Evolutionary conservation across 139 green algal species (phyloP), one percentile per base, ranked within the genome.

Genomic region (Pseudopediastrum boryanum): DNA sequence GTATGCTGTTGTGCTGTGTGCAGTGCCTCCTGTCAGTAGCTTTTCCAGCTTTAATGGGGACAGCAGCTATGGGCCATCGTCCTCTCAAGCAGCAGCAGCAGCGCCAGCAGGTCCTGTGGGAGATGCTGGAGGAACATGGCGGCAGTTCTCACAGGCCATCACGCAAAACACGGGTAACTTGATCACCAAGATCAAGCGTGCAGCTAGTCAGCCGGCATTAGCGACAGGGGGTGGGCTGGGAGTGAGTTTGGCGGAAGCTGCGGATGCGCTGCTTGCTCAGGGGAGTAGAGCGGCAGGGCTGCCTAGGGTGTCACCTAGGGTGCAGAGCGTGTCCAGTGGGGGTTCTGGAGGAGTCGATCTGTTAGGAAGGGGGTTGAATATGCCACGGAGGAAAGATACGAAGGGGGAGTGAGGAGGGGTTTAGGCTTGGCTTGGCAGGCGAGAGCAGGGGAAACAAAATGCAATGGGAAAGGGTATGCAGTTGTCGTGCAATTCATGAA

Each of bases 201-300:
- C 78, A 27, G 86, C 88, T 23, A 92, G 77, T 68, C 88, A 92
- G 75, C 86, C 89, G 1, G 83, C 80, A 1, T 78, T 91, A n/a
- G 66, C 75, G 7, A 41, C 42, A 0, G 36, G 51, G 4, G 43
- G 33, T 23, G 48, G 48, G 25, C 27, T 56, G 13, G 69, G 75
- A 39, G 62, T 59, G 71, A 56, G 9, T 78, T 78, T 70, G 71
- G 54, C 29, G 54, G n/a, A 83, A 33, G 71, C 74, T 41, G 75
- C 81, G 35, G 77, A 83, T 27, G 66, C 21, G 13, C 54, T 83
- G 27, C 31, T 83, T n/a, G n/a, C n/a, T n/a, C n/a, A n/a, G n/a
- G n/a, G n/a, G 54, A 64, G 21, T 8, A 35, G 27, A 4, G 42
- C 29, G 27, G 36, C 29, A 19, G 39, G 71, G 39, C 16, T 27